Percentiles rank a stretch among this genome's conserved stretches.
These are phyloP conservation scores for Byssoonygena ceratinophila DNA, from an alignment of 2,329 filamentous ascomycete species.

Conservation along the genomic window DNA sequence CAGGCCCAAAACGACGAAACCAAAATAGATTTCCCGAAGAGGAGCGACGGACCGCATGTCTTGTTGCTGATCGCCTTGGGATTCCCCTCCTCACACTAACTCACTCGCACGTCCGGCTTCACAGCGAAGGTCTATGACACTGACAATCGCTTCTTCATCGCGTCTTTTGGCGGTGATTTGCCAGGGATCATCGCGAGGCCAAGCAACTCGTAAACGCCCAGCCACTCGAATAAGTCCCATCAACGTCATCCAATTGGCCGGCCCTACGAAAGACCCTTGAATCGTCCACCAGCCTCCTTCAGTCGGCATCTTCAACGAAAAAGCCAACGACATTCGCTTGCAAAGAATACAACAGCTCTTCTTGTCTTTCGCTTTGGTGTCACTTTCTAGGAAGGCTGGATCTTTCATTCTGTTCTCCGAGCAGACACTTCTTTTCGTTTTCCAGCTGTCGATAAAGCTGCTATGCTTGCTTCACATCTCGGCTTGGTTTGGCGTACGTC, in stretches of 20 bases:
- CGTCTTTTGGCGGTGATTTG: neutral
- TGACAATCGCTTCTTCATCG: neutral
- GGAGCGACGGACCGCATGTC: neutral
- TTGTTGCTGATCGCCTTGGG: neutral
- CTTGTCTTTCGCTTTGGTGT: constrained; percentile 4
- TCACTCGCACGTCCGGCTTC: no score
- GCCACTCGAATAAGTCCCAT: constrained; percentile 1
- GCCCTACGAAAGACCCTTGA: neutral
- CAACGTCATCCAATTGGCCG: constrained; percentile 8
- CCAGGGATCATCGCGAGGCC: neutral
- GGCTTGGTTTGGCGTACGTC: constrained; percentile 9
- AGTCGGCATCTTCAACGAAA: neutral
- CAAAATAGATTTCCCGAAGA: constrained; percentile 6
- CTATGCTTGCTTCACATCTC: constrained; percentile 6
- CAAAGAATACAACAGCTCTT: neutral
- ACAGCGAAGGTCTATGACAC: neutral
- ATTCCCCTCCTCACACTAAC: neutral
- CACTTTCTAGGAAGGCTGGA: neutral
- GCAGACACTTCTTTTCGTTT: neutral
- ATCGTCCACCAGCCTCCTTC: constrained; percentile 7
- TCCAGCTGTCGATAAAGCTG: neutral
- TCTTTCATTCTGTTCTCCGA: neutral
- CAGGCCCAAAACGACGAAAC: constrained; percentile 4
- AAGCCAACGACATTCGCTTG: neutral
- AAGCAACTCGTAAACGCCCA: constrained; percentile 5